Base-by-base conservation (phyloP, 768 basidiomycete species). In the Punctularia strigosozonata region DNA sequence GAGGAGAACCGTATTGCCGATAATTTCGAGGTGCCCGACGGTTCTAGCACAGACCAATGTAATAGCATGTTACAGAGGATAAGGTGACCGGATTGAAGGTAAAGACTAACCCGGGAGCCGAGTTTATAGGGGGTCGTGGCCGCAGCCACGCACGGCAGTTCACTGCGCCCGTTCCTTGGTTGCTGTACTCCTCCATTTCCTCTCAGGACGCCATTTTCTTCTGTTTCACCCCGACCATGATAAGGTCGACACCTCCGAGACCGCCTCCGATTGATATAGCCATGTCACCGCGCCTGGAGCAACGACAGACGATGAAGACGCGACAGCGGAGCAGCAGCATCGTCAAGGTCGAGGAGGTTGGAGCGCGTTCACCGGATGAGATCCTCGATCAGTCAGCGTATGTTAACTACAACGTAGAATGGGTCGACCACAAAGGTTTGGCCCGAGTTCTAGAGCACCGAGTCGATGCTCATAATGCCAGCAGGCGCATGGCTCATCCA, bases 401-500 rank as follows among this genome's bases (percentile, higher is more conserved):
- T 58, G 69, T 73, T 42, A 89, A 90, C 55, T 74, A 83, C 45
- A 94, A 94, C 54, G 85, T 86, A 15, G 75, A 88, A 53, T 94
- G 89, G 89, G 89, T 94, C 54, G 90, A 94, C 51, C 75, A 81
- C 43, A 94, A 94, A 63, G 89, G 89, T 85, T 31, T 36, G 60
- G 54, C 22, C 18, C 25, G 6, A 33, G 8, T 35, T 6, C 3
- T 12, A 15, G 14, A 15, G 28, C 4, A 13, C 19, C 24, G 20
- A 12, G 21, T 14, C 22, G 20, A 18, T n/a, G 15, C n/a, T 14
- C 6, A 20, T 22, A 15, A n/a, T 42, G 18, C 36, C 8, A 25
- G 3, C 50, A 98, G 94, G 95, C 42, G 92, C 95, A 49, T 99
- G 95, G 95, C 63, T 94, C 49, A 97, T 99, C 43, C 95, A 99